Evolutionary conservation across 768 basidiomycete species (phyloP), one percentile per base, ranked within the genome.

Genomic region (Boletus pseudo-olivaceus): DNA sequence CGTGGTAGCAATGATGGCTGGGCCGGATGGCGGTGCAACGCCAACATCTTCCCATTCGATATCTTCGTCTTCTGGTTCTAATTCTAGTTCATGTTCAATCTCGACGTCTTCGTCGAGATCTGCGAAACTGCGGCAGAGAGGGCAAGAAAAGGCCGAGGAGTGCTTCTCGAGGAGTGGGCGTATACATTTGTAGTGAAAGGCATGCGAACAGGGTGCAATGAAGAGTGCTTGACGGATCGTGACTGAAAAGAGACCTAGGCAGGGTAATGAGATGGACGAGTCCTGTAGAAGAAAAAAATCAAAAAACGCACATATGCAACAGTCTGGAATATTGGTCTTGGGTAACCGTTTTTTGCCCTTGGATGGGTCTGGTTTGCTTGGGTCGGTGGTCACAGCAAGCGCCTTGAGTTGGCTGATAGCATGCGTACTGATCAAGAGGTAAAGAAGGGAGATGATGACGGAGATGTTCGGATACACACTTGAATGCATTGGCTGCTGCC

Each of bases 131-230:
- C 96, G 80, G 70, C 96, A 99, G 7, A 99, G 81, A 0, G 96
- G 96, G 65, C 96, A 99, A 14, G 85, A 90, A 75, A 98, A 99
- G 7, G 90, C 89, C 0, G 95, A 92, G 62, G 94, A 85, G 71
- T 98, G 93, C n/a, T 81, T 73, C 60, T 90, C 82, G 40, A 98
- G 79, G 11, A 98, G 78, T 2, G 95, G 96, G 1, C 93, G 83
- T 55, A 99, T 94, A 70, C 96, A 98, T 72, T 98, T 98, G 82
- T 91, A 93, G 74, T 94, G 92, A 77, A 91, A 93, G 0, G 93
- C 87, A 70, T 99, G 96, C 1, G 92, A 94, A 73, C 96, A 99
- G 0, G 96, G 96, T 29, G 96, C 93, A 67, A 99, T 95, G 76
- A 99, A 98, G 45, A 98, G 83, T 0, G 93, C 90, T 72, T 99